phyloP scores from a whole-genome alignment of 2,329 filamentous ascomycete species.

The Colletotrichum orchidophilum region DNA sequence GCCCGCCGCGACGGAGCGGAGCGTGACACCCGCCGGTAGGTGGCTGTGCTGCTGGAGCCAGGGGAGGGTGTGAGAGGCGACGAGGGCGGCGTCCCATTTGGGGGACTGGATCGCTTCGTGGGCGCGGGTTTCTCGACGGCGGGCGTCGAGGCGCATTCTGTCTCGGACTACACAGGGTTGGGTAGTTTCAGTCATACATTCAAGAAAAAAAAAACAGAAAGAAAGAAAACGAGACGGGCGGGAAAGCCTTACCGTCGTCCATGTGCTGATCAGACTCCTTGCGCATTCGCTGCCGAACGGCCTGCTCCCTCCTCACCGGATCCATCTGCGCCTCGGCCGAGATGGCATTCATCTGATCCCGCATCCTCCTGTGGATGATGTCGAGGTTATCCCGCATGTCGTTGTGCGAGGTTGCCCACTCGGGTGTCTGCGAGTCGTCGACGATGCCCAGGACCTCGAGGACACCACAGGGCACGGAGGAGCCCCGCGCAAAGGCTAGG shows the following conservation, averaged over 20 bases:
- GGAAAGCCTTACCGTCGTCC: slow-evolving; percentile 53
- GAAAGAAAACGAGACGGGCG: neutral
- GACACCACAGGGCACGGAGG: slow-evolving; percentile 67
- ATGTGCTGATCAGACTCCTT: slow-evolving; percentile 55
- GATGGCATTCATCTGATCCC: slow-evolving; percentile 53
- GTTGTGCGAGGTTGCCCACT: slow-evolving; percentile 59
- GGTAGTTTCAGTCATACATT: no score
- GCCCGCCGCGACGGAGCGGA: slow-evolving; percentile 55
- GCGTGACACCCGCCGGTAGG: slow-evolving; percentile 29
- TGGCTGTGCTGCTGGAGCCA: slow-evolving; percentile 49
- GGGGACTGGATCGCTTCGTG: slow-evolving; percentile 63
- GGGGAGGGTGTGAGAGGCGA: slow-evolving; percentile 53
- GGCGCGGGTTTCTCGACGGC: slow-evolving; percentile 55
- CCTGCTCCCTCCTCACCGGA: slow-evolving; percentile 51
- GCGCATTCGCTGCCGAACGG: slow-evolving; percentile 50
- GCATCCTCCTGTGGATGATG: slow-evolving; percentile 44
- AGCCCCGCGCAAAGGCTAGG: slow-evolving; percentile 58
- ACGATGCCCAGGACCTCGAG: slow-evolving; percentile 64
- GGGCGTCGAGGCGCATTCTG: slow-evolving; percentile 46
- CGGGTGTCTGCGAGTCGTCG: slow-evolving; percentile 60
- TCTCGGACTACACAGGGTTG: slow-evolving; percentile 49
- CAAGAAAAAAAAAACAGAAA: neutral
- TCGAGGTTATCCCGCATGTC: slow-evolving; percentile 49
- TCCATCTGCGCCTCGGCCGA: slow-evolving; percentile 55
- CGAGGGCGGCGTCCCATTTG: slow-evolving; percentile 59